phyloP scores from a whole-genome alignment of 2,329 filamentous ascomycete genomes.

The Neonectria magnoliae region DNA sequence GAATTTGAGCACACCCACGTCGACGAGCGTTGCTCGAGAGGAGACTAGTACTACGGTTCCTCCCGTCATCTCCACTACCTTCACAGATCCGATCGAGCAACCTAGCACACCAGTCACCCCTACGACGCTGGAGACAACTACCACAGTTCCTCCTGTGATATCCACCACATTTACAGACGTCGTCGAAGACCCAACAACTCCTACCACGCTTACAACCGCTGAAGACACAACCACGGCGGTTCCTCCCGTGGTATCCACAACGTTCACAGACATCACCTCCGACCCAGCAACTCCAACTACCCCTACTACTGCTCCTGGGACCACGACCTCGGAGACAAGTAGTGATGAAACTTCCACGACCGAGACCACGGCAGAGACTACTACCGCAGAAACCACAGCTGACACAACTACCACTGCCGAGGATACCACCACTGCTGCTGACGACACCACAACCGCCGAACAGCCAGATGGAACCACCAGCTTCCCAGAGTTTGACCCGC shows the following conservation, averaged over 20 bases:
- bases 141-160: not conserved
- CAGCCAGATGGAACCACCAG: not conserved
- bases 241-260: not conserved
- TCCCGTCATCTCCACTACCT: not conserved
- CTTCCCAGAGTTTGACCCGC: conserved; percentile 9
- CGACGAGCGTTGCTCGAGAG: no score
- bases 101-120: not conserved
- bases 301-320: not conserved
- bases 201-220: not conserved
- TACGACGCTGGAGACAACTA: not conserved
- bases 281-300: not conserved
- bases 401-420: not conserved
- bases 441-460: not conserved
- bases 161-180: not conserved
- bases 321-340: not conserved
- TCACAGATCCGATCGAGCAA: not conserved
- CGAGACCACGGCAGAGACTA: not conserved
- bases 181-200: not conserved
- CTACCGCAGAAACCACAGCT: not conserved
- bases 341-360: not conserved
- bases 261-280: not conserved
- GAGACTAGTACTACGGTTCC: not conserved
- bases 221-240: not conserved
- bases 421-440: not conserved
- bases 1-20: not conserved